A percentile compares a stretch with the other conserved stretches of the same genome.
These are phyloP conservation scores for Wickerhamomyces mucosus DNA, from an alignment of 805 yeast genomes.

Conservation along the genomic window DNA sequence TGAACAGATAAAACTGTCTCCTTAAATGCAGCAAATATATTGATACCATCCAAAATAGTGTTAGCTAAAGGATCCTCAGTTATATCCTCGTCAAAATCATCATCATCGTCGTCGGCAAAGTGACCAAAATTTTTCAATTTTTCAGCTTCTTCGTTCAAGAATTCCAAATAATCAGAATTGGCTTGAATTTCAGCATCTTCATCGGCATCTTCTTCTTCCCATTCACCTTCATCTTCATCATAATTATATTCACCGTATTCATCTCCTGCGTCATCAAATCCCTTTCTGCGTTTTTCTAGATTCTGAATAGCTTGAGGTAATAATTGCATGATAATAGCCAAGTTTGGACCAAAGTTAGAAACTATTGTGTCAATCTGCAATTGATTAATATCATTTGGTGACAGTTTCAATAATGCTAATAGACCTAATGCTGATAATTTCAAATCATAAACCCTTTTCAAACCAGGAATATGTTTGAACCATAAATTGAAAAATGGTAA, in stretches of 20 bases:
- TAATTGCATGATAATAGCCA: constrained; percentile 43
- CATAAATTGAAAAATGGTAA: constrained; percentile 50
- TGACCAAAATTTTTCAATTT: constrained; percentile 26
- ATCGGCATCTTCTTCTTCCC: constrained; percentile 21
- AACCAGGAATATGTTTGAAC: constrained; percentile 45
- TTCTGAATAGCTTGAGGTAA: constrained; percentile 66
- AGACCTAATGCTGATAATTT: constrained; percentile 67
- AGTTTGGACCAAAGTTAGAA: constrained; percentile 40
- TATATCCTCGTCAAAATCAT: constrained; percentile 52
- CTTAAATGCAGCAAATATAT: constrained; percentile 61
- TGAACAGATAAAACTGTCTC: constrained; percentile 42
- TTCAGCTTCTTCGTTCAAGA: constrained; percentile 35
- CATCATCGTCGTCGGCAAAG: constrained; percentile 30
- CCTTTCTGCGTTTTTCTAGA: constrained; percentile 51
- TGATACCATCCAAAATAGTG: constrained; percentile 69
- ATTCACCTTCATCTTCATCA: constrained; percentile 27
- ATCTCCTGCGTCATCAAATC: constrained; percentile 22
- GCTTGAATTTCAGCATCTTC: constrained; percentile 22
- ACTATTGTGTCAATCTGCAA: constrained; percentile 28
- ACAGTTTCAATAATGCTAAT: constrained; percentile 32
- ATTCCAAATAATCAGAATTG: constrained; percentile 38
- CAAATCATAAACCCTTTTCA: constrained; percentile 70
- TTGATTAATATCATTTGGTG: constrained; percentile 20
- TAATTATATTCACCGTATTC: constrained; percentile 22
- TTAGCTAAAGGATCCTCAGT: constrained; percentile 76